phyloP scores from a whole-genome alignment of 1,139 yeast species.

The Lodderomyces metapsilosis region DNA sequence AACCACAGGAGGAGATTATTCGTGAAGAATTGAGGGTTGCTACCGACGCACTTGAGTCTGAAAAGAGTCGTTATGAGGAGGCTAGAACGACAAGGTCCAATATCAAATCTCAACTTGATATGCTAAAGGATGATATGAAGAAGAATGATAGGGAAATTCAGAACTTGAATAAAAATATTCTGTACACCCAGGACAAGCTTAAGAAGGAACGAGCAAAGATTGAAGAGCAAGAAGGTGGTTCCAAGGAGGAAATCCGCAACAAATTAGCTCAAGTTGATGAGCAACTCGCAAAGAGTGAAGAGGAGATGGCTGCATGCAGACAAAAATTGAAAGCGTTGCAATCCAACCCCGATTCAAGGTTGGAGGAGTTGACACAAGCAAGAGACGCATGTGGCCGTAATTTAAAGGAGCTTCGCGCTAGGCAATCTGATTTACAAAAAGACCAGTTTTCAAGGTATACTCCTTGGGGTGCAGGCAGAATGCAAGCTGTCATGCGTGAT shows the following conservation, averaged over 20 bases:
- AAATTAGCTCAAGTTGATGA: slow-evolving; percentile 13
- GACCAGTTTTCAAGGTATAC: slow-evolving; percentile 28
- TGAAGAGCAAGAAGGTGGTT: slow-evolving; percentile 39
- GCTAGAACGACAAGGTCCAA: slow-evolving; percentile 19
- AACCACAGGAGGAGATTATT: slow-evolving; percentile 16
- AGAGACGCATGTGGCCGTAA: slow-evolving; percentile 3
- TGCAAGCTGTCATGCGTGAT: slow-evolving; percentile 39
- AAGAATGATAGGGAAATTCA: slow-evolving; percentile 12
- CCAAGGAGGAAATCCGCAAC: slow-evolving; percentile 27
- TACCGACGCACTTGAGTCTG: slow-evolving; percentile 13
- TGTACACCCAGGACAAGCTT: slow-evolving; percentile 27
- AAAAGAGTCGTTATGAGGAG: slow-evolving; percentile 16
- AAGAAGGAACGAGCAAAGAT: slow-evolving; percentile 34
- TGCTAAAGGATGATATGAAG: slow-evolving; percentile 11
- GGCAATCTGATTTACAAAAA: slow-evolving; percentile 10
- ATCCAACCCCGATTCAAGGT: slow-evolving; percentile 6
- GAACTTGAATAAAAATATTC: slow-evolving; percentile 24
- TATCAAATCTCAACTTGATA: slow-evolving; percentile 9
- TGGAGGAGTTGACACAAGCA: slow-evolving; percentile 6
- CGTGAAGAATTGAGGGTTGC: slow-evolving; percentile 15
- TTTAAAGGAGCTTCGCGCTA: slow-evolving; percentile 8
- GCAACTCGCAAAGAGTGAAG: slow-evolving; percentile 4
- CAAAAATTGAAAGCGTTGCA: slow-evolving; percentile 6
- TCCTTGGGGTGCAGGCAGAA: slow-evolving; percentile 47
- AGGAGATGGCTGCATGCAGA: slow-evolving; percentile 8